A percentile compares a stretch with the other conserved stretches of the same genome.
These are phyloP conservation scores for Salix udensis DNA, from an alignment of 345 rosid species.

Conservation along the genomic window DNA sequence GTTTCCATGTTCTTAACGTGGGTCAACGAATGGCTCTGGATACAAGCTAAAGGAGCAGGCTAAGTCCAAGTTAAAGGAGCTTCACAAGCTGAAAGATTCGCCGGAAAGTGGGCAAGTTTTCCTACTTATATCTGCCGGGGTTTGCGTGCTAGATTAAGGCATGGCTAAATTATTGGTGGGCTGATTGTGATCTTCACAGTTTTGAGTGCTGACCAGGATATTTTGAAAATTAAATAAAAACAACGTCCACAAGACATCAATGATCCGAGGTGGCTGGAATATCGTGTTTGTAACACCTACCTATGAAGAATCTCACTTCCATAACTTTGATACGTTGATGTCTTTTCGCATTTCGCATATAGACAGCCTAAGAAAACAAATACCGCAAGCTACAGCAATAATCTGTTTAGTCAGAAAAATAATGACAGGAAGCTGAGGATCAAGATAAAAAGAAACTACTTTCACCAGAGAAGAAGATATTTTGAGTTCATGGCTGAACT, in stretches of 20 bases:
- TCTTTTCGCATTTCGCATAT: not conserved
- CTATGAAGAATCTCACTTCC: slow-evolving; percentile 7
- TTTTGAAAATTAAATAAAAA: not conserved
- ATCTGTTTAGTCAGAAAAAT: too few species aligned
- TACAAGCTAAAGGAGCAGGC: not conserved
- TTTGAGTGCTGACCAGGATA: not conserved
- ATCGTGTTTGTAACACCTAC: not conserved
- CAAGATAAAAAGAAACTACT: too few species aligned
- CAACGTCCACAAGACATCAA: slow-evolving; percentile 5
- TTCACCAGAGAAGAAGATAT: too few species aligned
- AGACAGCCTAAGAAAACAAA: not conserved
- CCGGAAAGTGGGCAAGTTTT: too few species aligned
- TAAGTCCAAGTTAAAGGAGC: too few species aligned
- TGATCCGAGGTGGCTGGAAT: not conserved
- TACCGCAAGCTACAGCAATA: not conserved
- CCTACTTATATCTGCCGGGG: not conserved
- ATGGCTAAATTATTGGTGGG: slow-evolving; percentile 1
- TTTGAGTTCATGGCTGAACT: not conserved
- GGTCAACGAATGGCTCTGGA: not conserved
- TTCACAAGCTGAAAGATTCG: too few species aligned
- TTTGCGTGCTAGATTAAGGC: not conserved
- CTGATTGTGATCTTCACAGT: not conserved
- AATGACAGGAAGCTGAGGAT: too few species aligned
- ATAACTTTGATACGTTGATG: not conserved
- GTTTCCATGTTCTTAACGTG: slow-evolving; percentile 17